Evolutionary conservation across 2,329 filamentous ascomycete genomes (phyloP).

Genomic region (Cladosporium sp.): DNA sequence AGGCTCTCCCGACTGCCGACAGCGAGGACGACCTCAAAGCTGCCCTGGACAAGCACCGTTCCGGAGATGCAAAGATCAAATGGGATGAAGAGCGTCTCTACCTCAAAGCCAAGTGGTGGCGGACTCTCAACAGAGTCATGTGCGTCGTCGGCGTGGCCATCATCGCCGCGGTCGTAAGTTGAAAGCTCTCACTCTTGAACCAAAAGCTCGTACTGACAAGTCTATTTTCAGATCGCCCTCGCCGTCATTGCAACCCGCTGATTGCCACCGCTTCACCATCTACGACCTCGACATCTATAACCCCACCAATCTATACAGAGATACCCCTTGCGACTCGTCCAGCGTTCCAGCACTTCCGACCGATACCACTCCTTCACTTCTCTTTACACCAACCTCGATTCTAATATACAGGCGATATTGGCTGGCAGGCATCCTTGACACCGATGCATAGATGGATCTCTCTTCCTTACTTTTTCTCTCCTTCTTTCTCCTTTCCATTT

Average conservation of each 20-base stretch:
- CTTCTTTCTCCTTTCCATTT: background rate
- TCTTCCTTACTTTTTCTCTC: background rate
- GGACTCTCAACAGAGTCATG: constrained; percentile 36
- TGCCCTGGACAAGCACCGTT: constrained; percentile 28
- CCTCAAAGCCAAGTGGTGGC: constrained; percentile 35
- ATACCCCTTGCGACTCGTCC: no score
- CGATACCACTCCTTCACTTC: background rate
- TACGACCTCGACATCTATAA: no score
- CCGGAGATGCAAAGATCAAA: constrained; percentile 25
- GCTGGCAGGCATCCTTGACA: background rate
- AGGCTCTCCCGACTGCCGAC: constrained; percentile 10
- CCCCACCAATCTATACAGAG: no score
- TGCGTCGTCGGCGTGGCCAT: constrained; percentile 32
- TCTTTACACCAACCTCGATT: background rate
- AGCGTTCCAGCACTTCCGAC: background rate
- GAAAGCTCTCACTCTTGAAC: background rate
- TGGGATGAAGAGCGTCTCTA: constrained; percentile 31
- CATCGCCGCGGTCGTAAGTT: constrained; percentile 33
- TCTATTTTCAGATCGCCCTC: constrained; percentile 28
- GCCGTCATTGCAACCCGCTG: constrained; percentile 30
- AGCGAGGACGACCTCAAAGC: constrained; percentile 24
- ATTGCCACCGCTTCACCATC: background rate
- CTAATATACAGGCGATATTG: background rate
- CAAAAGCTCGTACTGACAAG: constrained; percentile 2
- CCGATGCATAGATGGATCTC: constrained; percentile 3